Evolutionary conservation across 108 stramenopile species (phyloP).

Genomic region (Cyclotella cryptica): DNA sequence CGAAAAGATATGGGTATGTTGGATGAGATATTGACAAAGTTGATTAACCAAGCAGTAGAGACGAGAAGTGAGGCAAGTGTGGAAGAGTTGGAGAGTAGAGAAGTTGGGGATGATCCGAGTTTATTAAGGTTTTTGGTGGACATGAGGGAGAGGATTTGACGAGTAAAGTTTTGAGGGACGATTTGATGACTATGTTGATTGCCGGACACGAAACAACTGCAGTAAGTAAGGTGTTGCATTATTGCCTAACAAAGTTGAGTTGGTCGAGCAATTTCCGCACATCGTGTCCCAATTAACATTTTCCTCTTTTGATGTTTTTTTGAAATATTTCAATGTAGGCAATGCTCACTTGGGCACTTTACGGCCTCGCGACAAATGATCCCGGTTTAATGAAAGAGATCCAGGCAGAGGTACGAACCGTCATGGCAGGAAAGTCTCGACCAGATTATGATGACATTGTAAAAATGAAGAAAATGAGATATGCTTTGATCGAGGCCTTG

Average conservation of each 20-base stretch:
- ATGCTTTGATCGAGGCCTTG: slow-evolving; percentile 80
- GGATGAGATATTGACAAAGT: slow-evolving; percentile 85
- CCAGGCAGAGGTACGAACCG: slow-evolving; percentile 83
- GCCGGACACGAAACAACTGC: slow-evolving; percentile 93
- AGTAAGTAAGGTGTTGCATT: slow-evolving; percentile 12
- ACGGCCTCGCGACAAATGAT: slow-evolving; percentile 72
- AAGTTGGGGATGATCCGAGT: slow-evolving; percentile 80
- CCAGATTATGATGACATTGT: slow-evolving; percentile 88
- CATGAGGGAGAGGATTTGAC: slow-evolving; percentile 93
- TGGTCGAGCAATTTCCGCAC: not conserved
- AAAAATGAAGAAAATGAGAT: slow-evolving; percentile 83
- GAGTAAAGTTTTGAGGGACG: slow-evolving; percentile 82
- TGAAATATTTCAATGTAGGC: slow-evolving; percentile 40
- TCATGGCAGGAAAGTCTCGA: slow-evolving; percentile 76
- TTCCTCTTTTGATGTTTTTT: not conserved
- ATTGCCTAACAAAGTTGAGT: not conserved
- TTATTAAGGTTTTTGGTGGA: slow-evolving; percentile 87
- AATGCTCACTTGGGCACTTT: slow-evolving; percentile 91
- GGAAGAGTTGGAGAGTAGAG: slow-evolving; percentile 87
- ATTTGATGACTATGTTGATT: slow-evolving; percentile 95
- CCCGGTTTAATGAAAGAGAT: slow-evolving; percentile 77
- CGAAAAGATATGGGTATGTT: slow-evolving; percentile 90
- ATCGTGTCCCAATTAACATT: not conserved
- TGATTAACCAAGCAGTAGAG: slow-evolving; percentile 83
- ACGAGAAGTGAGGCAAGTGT: slow-evolving; percentile 80